Evolutionary conservation across 139 green algal species (phyloP), one percentile per base, ranked within the genome.

Genomic region (Chlamydomonas sp.): DNA sequence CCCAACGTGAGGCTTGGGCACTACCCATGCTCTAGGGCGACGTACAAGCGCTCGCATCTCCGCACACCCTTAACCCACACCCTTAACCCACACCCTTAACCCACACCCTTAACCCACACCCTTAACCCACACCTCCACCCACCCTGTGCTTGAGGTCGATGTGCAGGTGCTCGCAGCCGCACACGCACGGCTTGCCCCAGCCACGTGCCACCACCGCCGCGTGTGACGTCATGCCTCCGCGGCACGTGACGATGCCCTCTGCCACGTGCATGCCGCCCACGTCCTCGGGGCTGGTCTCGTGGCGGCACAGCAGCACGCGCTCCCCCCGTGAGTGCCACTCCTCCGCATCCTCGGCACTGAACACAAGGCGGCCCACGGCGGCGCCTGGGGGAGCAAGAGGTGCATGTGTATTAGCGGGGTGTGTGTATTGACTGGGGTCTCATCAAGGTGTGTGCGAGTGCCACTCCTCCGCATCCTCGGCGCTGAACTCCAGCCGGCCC

Each of bases 111-210:
- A n/a, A 17, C 57, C 61, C 8, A 63, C 75, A 79, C 75, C 49
- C 17, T 61, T 6, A 31, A 9, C 69, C 12, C 20, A 20, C 69
- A 20, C 72, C 8, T 57, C 49, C 2, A 4, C 63, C 63, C 64
- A 81, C 74, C 91, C 95, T 96, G 63, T 85, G 77, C 18, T 85
- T 84, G 7, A 95, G 91, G 78, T 98, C 91, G 63, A 98, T 92
- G 73, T 91, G 63, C 57, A 99, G 85, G 62, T 88, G 87, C 64
- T 93, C 92, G 90, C 95, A 96, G 77, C 96, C 96, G 74, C 92
- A 97, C 68, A 98, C 93, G 93, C 97, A 98, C n/a, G 96, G 94
- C 95, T 98, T 98, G 85, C 96, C 96, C 96, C 96, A 98, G 71
- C 96, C 96, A 20, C 96, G 94, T 9, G 96, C 96, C 67, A 98